Base-by-base conservation (phyloP, 148 eudicot genomes). In the Vaccinium corymbosum region DNA sequence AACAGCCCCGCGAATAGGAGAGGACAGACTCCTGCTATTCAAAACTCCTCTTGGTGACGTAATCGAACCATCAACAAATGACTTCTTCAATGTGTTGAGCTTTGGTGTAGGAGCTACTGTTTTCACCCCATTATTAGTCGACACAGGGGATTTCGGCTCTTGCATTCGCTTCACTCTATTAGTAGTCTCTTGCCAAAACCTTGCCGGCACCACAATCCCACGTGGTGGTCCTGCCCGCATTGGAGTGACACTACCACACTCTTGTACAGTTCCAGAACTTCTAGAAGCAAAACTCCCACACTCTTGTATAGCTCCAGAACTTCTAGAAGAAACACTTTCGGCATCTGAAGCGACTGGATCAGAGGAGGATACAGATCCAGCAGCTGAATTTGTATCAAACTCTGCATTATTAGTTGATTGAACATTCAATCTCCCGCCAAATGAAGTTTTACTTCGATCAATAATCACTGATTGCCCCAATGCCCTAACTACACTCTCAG, bases 1-100 rank as follows among this genome's bases (percentile, higher is more conserved):
- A 29, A 87, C 85, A 85, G 86, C 85, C n/a, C 92, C 91, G 48
- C 94, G 91, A 82, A 89, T 50, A 13, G 98, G 95, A 66, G 98
- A 92, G 9, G 89, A 83, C 0, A 85, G 66, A 29, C 94, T 94
- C 85, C 93, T 89, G 84, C 85, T 82, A 22, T 73, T 71, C 22
- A 81, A 81, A 17, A 84, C 76, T 38, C 89, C 91, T 49, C 85
- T 87, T 61, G 94, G 94, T 4, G 91, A 88, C 11, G 87, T 86
- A 76, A 83, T 83, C 49, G 90, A 84, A 42, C 85, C 86, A 74
- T 88, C 89, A 66, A 48, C 7, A 68, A 25, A 81, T 38, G 85
- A 79, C 83, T 87, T 92, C 72, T 87, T 91, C 42, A 87, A 50
- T 2, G 64, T 83, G 64, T 62, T 50, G 1, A 86, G 71, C 72